Evolutionary conservation across 768 basidiomycete genomes (phyloP).

Genomic region (Trametes villosa): DNA sequence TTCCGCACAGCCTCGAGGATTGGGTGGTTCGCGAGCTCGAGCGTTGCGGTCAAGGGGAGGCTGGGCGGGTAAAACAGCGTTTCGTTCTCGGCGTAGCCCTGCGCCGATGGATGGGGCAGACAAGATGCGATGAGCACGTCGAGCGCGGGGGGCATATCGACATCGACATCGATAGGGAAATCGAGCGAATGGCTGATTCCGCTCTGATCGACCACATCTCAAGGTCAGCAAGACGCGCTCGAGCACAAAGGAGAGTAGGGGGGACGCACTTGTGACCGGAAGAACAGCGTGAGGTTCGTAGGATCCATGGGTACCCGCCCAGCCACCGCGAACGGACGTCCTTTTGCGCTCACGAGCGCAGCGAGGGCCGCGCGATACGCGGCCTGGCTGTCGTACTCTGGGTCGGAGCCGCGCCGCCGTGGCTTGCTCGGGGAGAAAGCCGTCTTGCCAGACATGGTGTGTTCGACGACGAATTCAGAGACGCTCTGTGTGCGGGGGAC

Average conservation of each 20-base stretch:
- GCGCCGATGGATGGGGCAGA: conserved; percentile 50
- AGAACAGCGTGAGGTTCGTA: conserved; percentile 70
- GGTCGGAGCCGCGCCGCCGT: conserved; percentile 34
- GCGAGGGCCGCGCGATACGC: conserved; percentile 59
- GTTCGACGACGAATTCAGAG: conserved; percentile 71
- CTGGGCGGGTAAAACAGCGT: conserved; percentile 74
- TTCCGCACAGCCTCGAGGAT: conserved; percentile 77
- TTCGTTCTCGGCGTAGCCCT: conserved; percentile 52
- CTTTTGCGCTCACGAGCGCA: conserved; percentile 59
- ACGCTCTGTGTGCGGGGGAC: conserved; percentile 47
- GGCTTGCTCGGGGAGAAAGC: conserved; percentile 23
- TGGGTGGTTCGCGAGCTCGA: conserved; percentile 82
- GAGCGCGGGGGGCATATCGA: conserved; percentile 74
- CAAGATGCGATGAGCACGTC: conserved; percentile 80
- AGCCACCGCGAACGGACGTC: conserved; percentile 63
- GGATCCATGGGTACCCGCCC: conserved; percentile 76
- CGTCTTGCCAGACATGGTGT: conserved; percentile 24
- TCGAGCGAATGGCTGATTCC: conserved; percentile 81
- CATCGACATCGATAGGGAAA: conserved; percentile 79
- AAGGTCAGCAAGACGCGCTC: background rate
- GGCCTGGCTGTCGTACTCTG: conserved; percentile 56
- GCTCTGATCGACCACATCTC: conserved; percentile 47
- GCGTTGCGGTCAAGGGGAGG: conserved; percentile 72
- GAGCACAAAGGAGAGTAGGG: background rate
- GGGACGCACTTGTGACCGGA: conserved; percentile 69